Conservation (phyloP, 495 filamentous ascomycete genomes). For the Penicillium lividum region DNA sequence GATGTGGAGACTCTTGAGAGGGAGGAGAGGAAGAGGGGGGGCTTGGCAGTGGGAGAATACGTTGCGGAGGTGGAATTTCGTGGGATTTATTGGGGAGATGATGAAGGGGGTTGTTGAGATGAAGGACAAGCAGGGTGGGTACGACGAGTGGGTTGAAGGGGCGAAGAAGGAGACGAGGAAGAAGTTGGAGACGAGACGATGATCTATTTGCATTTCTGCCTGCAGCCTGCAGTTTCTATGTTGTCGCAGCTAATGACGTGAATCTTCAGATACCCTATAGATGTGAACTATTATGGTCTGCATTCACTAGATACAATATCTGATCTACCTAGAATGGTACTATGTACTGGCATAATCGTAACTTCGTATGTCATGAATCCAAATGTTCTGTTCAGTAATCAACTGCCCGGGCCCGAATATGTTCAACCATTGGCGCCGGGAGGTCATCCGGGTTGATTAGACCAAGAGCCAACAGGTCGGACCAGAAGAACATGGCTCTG, state of each 20-base stretch:
- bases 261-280: slow-evolving; percentile 6
- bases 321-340: slow-evolving; percentile 3
- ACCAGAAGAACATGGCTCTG: slow-evolving; percentile 89
- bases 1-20: slow-evolving; percentile 74
- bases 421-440: slow-evolving; percentile 57
- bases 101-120: slow-evolving; percentile 75
- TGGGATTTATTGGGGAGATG: slow-evolving; percentile 91
- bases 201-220: not conserved
- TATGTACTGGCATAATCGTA: slow-evolving; percentile 33
- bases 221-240: not conserved
- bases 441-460: slow-evolving; percentile 72
- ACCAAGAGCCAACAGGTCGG: slow-evolving; percentile 74
- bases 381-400: slow-evolving; percentile 45
- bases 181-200: slow-evolving; percentile 54
- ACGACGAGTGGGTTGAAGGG: slow-evolving; percentile 76
- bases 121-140: slow-evolving; percentile 63
- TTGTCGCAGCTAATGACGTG: not conserved
- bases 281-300: slow-evolving; percentile 5
- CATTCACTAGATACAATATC: slow-evolving; percentile 7
- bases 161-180: slow-evolving; percentile 71
- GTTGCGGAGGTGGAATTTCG: slow-evolving; percentile 88
- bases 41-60: slow-evolving; percentile 98
- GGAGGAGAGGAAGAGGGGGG: slow-evolving; percentile 79
- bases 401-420: slow-evolving; percentile 58
- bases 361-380: slow-evolving; percentile 19